phyloP scores from a whole-genome alignment of 768 basidiomycete species.

The Chalciporus piperatus region DNA sequence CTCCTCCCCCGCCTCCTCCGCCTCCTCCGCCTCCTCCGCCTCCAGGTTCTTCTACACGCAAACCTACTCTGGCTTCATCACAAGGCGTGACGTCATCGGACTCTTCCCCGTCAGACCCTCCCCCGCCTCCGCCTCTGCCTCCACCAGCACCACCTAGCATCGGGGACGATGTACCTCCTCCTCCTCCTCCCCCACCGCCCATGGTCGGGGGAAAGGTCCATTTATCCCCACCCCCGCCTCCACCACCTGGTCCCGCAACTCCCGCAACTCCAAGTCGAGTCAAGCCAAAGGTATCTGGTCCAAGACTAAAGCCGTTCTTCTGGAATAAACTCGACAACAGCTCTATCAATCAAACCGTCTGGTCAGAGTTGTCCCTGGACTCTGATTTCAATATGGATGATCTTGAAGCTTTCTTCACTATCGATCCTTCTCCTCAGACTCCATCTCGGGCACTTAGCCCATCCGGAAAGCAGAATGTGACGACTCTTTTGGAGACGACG shows the following conservation, averaged over 20 bases:
- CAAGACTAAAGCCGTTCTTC: constrained; percentile 83
- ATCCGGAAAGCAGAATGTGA: constrained; percentile 56
- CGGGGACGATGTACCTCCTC: constrained; percentile 1
- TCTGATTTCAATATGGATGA: constrained; percentile 61
- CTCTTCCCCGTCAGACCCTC: constrained; percentile 8
- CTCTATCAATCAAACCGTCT: constrained; percentile 54
- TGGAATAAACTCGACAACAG: constrained; percentile 75
- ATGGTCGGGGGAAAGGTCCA: constrained; percentile 15
- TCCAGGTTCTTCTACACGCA: neutral
- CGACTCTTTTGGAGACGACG: constrained; percentile 74
- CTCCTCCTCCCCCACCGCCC: constrained; percentile 40
- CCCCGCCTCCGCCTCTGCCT: constrained; percentile 31
- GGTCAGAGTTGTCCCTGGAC: constrained; percentile 53
- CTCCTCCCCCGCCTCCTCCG: constrained; percentile 1
- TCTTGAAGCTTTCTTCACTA: constrained; percentile 68
- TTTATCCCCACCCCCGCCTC: constrained; percentile 19
- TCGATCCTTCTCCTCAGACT: constrained; percentile 46
- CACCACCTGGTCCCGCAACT: constrained; percentile 29
- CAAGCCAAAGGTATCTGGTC: constrained; percentile 37
- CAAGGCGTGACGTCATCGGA: constrained; percentile 10
- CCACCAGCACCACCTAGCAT: constrained; percentile 27
- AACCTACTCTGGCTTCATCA: constrained; percentile 26
- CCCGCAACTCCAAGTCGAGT: constrained; percentile 32
- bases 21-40: constrained; percentile 16
- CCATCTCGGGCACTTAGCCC: constrained; percentile 41